These are phyloP conservation scores for Claviceps cyperi DNA, from an alignment of 2,329 filamentous ascomycete genomes.

Conservation along the genomic window DNA sequence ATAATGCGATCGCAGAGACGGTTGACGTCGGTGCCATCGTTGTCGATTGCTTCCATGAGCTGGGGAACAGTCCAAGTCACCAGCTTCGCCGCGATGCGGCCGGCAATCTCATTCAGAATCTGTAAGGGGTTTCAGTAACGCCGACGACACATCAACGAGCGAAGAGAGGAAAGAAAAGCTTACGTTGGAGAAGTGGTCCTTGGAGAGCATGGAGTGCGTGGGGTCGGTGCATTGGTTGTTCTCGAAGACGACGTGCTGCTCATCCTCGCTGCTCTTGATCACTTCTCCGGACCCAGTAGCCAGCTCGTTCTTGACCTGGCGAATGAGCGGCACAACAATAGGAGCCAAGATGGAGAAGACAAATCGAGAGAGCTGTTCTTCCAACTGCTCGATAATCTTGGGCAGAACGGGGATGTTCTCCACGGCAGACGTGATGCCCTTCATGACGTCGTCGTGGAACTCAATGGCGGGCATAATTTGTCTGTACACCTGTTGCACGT, in stretches of 20 bases:
- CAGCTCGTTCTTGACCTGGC: slow-evolving; percentile 76
- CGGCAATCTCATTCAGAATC: slow-evolving; percentile 77
- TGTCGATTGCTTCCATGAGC: slow-evolving; percentile 75
- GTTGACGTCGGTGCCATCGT: slow-evolving; percentile 55
- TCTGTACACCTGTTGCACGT: slow-evolving; percentile 56
- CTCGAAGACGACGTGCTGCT: slow-evolving; percentile 77
- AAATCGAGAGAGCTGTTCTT: slow-evolving; percentile 77
- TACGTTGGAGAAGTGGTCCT: slow-evolving; percentile 85
- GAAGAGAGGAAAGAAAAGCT: slow-evolving; percentile 11
- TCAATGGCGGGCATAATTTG: slow-evolving; percentile 83
- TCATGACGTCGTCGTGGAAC: slow-evolving; percentile 81
- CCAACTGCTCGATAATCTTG: slow-evolving; percentile 71
- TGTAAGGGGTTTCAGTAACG: slow-evolving; percentile 11
- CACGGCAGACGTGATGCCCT: slow-evolving; percentile 61
- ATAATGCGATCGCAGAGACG: slow-evolving; percentile 64
- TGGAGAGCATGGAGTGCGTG: slow-evolving; percentile 90
- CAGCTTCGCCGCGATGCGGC: slow-evolving; percentile 64
- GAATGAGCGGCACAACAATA: slow-evolving; percentile 72
- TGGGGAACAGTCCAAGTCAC: slow-evolving; percentile 81
- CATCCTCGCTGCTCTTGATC: slow-evolving; percentile 67
- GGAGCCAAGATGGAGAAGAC: slow-evolving; percentile 87
- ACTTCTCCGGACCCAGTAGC: slow-evolving; percentile 76
- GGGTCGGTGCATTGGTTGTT: slow-evolving; percentile 66
- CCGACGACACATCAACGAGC: background rate
- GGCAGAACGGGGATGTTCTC: slow-evolving; percentile 77